These are phyloP conservation scores for Albophoma yamanashiensis DNA, from an alignment of 2,329 filamentous ascomycete genomes.

Conservation along the genomic window DNA sequence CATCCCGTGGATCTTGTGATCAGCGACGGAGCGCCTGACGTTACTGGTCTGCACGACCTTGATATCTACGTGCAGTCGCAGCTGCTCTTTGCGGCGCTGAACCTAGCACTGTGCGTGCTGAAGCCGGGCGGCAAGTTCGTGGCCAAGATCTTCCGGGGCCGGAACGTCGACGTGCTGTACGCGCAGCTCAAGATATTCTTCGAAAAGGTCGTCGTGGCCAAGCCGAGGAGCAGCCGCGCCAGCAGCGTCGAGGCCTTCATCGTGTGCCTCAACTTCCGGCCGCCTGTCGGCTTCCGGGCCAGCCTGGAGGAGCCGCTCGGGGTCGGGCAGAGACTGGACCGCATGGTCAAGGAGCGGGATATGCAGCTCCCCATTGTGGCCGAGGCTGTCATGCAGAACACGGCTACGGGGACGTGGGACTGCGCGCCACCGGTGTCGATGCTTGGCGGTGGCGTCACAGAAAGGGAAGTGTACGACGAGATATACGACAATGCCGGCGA, in stretches of 20 bases:
- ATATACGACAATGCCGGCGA: slow-evolving; percentile 11
- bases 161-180: slow-evolving; percentile 92
- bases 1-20: slow-evolving; percentile 87
- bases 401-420: slow-evolving; percentile 32
- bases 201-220: slow-evolving; percentile 73
- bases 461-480: slow-evolving; percentile 40
- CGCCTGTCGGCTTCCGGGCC: slow-evolving; percentile 64
- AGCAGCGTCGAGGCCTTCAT: slow-evolving; percentile 97
- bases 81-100: slow-evolving; percentile 85
- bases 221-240: slow-evolving; percentile 86
- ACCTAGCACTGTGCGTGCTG: slow-evolving; percentile 85
- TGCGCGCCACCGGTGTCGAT: slow-evolving; percentile 7
- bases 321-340: slow-evolving; percentile 42
- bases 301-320: slow-evolving; percentile 68
- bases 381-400: slow-evolving; percentile 34
- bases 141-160: slow-evolving; percentile 91
- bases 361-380: slow-evolving; percentile 29
- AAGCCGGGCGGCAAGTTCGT: slow-evolving; percentile 93
- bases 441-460: slow-evolving; percentile 26
- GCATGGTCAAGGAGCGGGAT: slow-evolving; percentile 35
- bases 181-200: slow-evolving; percentile 92
- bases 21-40: slow-evolving; percentile 90
- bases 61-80: slow-evolving; percentile 98
- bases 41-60: slow-evolving; percentile 91
- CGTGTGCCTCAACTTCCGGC: slow-evolving; percentile 82